Percentiles rank a stretch among this genome's conserved stretches.
phyloP scores from a whole-genome alignment of 2,329 filamentous ascomycete genomes.

The Pestalotiopsis sp. region DNA sequence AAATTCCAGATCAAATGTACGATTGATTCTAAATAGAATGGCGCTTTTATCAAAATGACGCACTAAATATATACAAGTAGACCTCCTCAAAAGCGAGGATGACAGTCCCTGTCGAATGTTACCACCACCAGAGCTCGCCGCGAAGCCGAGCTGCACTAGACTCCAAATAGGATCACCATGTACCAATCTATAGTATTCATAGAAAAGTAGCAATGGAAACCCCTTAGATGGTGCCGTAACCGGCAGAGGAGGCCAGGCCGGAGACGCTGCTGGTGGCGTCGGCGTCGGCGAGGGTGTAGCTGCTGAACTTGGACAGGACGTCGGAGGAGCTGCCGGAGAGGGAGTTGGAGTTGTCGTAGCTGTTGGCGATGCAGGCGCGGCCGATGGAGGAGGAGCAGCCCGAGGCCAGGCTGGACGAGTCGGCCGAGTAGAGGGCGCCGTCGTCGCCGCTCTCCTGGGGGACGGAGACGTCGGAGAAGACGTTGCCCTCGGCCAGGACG shows the following conservation, averaged over 20 bases:
- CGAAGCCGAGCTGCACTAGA: neutral
- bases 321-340: conserved; percentile 10
- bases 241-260: conserved; percentile 9
- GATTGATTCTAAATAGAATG: neutral
- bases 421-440: conserved; percentile 11
- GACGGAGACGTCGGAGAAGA: conserved; percentile 36
- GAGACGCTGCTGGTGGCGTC: conserved; percentile 5
- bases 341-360: conserved; percentile 12
- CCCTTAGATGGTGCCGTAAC: conserved; percentile 12
- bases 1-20: neutral
- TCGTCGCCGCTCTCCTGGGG: conserved; percentile 9
- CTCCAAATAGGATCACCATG: neutral
- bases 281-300: conserved; percentile 15
- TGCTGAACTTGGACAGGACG: conserved; percentile 13
- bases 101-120: neutral
- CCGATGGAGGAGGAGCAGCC: conserved; percentile 11
- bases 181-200: neutral
- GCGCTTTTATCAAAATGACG: neutral
- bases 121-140: neutral
- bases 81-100: neutral
- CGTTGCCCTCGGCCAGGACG: conserved; percentile 51
- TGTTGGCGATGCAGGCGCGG: conserved; percentile 13
- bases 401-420: conserved; percentile 3
- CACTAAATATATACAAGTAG: conserved; percentile 7
- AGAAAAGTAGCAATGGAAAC: neutral